Base-by-base conservation (phyloP, 148 eudicot genomes). In the Arbutus unedo region DNA sequence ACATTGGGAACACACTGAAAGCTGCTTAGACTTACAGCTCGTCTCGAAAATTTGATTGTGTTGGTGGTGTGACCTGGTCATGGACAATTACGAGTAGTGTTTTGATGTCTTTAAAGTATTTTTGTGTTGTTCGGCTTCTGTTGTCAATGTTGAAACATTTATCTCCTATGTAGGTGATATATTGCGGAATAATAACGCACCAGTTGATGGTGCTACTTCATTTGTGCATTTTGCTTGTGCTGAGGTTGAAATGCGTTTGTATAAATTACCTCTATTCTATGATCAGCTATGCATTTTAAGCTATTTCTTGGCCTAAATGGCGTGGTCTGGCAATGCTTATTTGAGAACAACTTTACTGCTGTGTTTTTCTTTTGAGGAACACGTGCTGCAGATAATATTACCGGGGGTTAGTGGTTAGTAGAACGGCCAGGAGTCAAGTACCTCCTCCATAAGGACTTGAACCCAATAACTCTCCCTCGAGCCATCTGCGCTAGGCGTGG, bases 1-100 rank as follows among this genome's bases (percentile, higher is more conserved):
- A 78, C 13, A 8, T 78, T 53, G 79, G 21, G 3, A 76, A 76
- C 79, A 51, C 79, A 9, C 38, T 76, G 45, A 53, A 51, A 23
- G 45, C 11, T 53, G 62, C 79, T 2, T 62, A 9, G 68, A 21
- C 31, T 11, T 62, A 62, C 38, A 1, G 21, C 3, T 21, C 9
- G 68, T 3, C 31, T 62, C 41, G 14, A 62, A 23, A 62, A 7
- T 62, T 7, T 62, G 38, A 23, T 60, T 62, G 62, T 5, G 6
- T 60, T 60, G 67, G 10, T 21, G 31, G 38, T 62, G 3, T 21
- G 68, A 21, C 68, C 0, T 8, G 11, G 4, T 62, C 68, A 21
- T 18, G 23, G n/a, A 8, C 6, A 19, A 5, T 0, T n/a, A 3
- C 2, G 1, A 62, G 8, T n/a, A 7, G 1, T 6, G 25, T 0